phyloP scores from a whole-genome alignment of 1,284 basidiomycete species.

The Agroathelia rolfsii region DNA sequence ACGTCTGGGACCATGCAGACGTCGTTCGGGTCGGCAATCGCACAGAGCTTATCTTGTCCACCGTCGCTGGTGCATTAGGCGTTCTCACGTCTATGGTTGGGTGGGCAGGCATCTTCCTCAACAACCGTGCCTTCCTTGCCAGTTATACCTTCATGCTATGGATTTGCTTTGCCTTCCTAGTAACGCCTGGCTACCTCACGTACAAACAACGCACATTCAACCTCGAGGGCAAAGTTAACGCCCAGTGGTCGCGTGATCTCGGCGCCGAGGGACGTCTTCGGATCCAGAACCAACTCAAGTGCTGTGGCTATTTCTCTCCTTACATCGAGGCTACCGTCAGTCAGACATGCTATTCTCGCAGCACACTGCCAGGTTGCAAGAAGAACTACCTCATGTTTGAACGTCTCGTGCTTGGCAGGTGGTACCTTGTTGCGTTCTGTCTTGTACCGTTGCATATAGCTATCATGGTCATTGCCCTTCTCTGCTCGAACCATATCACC shows the following conservation, averaged over 20 bases:
- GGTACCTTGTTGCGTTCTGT: conserved; percentile 34
- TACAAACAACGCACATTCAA: conserved; percentile 41
- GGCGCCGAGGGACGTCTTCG: conserved; percentile 29
- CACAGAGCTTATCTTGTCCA: conserved; percentile 36
- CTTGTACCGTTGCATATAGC: conserved; percentile 34
- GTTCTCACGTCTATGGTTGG: conserved; percentile 35
- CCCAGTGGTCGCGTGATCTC: conserved; percentile 34
- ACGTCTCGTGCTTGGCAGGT: conserved; percentile 29
- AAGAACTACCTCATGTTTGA: conserved; percentile 31
- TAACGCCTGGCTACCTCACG: conserved; percentile 39
- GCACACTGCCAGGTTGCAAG: conserved; percentile 39
- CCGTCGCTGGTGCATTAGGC: conserved; percentile 26
- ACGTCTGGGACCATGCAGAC: conserved; percentile 35
- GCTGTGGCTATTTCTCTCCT: conserved; percentile 42
- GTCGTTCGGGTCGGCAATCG: conserved; percentile 35
- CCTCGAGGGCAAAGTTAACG: conserved; percentile 40
- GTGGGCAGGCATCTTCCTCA: conserved; percentile 39
- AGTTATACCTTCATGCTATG: conserved; percentile 37
- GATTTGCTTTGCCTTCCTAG: conserved; percentile 35
- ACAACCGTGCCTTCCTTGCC: conserved; percentile 41
- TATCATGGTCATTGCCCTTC: conserved; percentile 31
- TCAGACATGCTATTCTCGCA: conserved; percentile 37
- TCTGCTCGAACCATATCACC: conserved; percentile 43
- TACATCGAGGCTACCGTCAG: conserved; percentile 36
- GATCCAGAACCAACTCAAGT: conserved; percentile 36